A percentile compares a stretch with the other conserved stretches of the same genome.
Evolutionary conservation across 805 yeast genomes (phyloP).

Genomic region (Henningerozyma blattae): DNA sequence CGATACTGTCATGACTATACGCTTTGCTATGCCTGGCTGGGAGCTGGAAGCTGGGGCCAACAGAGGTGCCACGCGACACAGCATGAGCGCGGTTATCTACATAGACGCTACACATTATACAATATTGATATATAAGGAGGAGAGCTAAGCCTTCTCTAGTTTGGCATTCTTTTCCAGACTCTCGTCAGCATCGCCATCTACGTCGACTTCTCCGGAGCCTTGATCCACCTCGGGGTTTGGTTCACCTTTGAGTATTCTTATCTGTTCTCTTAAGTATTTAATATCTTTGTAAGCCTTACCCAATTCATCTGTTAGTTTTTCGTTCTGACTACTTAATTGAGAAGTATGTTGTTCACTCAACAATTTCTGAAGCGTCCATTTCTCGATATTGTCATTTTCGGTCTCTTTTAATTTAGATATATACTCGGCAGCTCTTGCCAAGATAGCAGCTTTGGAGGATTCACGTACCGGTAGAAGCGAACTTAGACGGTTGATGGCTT

Average conservation of each 20-base stretch:
- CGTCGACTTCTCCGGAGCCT: background rate
- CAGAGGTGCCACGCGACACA: too few species aligned
- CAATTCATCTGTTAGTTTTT: constrained; percentile 75
- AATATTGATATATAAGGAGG: too few species aligned
- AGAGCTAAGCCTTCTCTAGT: too few species aligned
- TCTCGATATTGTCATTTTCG: constrained; percentile 80
- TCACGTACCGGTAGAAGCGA: constrained; percentile 71
- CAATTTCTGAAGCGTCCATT: constrained; percentile 89
- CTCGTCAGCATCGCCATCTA: too few species aligned
- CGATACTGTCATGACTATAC: too few species aligned
- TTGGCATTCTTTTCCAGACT: too few species aligned
- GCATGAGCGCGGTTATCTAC: too few species aligned
- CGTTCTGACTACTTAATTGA: constrained; percentile 76
- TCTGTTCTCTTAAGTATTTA: constrained; percentile 64
- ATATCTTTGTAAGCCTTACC: constrained; percentile 88
- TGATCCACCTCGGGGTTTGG: too few species aligned
- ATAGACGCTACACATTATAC: too few species aligned
- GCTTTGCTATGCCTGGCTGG: too few species aligned
- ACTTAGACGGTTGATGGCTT: constrained; percentile 74
- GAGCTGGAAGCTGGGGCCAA: too few species aligned
- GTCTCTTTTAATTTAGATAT: constrained; percentile 83
- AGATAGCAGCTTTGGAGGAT: constrained; percentile 74
- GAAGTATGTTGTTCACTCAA: constrained; percentile 84
- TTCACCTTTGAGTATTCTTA: too few species aligned
- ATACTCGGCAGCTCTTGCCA: constrained; percentile 80